Evolutionary conservation across 768 basidiomycete species (phyloP).

Genomic region (Clitopilus passeckerianus): DNA sequence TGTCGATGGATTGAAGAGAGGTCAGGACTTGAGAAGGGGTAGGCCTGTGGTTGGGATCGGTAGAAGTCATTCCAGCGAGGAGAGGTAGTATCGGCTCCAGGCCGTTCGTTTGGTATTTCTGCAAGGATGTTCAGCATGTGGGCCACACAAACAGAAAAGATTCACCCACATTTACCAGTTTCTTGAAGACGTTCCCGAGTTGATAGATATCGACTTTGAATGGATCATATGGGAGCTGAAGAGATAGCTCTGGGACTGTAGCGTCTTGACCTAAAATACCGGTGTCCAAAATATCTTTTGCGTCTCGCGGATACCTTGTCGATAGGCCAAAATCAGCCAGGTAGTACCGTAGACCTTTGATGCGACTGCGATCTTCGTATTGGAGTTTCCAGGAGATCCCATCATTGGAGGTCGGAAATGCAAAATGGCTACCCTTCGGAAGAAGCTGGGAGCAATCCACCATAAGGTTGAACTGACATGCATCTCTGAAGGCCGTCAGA

Average conservation of each 20-base stretch:
- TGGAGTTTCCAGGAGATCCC: neutral
- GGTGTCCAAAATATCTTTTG: neutral
- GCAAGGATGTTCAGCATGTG: too few relatives aligned
- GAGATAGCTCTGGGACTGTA: neutral
- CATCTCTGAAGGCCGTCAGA: neutral
- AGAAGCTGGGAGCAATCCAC: neutral
- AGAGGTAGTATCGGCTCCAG: too few relatives aligned
- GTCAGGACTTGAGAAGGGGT: too few relatives aligned
- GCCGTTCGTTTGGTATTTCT: too few relatives aligned
- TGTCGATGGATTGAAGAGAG: too few relatives aligned
- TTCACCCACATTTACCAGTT: neutral
- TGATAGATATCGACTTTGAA: neutral
- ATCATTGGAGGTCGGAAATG: neutral
- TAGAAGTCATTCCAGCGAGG: too few relatives aligned
- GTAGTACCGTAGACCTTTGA: neutral
- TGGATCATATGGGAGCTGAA: neutral
- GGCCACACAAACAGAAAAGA: neutral
- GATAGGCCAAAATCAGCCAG: neutral
- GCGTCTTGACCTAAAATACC: neutral
- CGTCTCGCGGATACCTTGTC: neutral
- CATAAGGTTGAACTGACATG: neutral
- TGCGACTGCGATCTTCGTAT: neutral
- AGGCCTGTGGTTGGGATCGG: too few relatives aligned
- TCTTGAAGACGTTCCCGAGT: neutral
- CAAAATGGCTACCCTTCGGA: neutral